Percentiles rank a stretch among this genome's conserved stretches.
phyloP scores from a whole-genome alignment of 305 asterid genomes.

The Solanum hybrid region DNA sequence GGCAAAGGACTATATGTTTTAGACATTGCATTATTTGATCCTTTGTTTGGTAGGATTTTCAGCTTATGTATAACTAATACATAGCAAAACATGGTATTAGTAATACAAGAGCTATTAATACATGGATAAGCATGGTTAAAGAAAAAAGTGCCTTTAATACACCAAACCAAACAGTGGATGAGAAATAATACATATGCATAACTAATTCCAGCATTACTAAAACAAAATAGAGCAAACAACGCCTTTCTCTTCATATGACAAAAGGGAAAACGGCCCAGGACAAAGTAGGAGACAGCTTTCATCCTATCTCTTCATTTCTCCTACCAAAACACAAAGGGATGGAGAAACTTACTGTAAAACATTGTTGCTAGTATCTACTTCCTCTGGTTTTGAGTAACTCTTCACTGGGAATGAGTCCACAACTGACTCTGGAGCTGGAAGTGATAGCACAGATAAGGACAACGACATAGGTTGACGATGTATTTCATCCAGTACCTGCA shows the following conservation, averaged over 20 bases:
- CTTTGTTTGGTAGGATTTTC: background rate
- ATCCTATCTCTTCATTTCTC: background rate
- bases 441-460: constrained; percentile 62
- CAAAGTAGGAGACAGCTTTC: background rate
- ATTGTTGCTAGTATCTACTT: constrained; percentile 30
- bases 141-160: background rate
- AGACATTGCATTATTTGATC: background rate
- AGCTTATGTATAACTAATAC: background rate
- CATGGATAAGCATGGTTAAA: background rate
- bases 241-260: background rate
- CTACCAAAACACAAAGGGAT: background rate
- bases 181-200: background rate
- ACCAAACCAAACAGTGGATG: background rate
- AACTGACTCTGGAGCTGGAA: constrained; percentile 83
- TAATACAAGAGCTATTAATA: background rate
- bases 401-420: constrained; percentile 82
- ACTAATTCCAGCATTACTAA: background rate
- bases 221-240: background rate
- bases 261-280: background rate
- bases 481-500: constrained; percentile 86
- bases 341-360: constrained; percentile 53
- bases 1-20: background rate
- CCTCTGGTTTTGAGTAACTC: constrained; percentile 41
- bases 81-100: background rate
- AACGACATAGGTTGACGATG: constrained; percentile 76